phyloP scores from a whole-genome alignment of 2,329 filamentous ascomycete species.

The Aureobasidium subglaciale region DNA sequence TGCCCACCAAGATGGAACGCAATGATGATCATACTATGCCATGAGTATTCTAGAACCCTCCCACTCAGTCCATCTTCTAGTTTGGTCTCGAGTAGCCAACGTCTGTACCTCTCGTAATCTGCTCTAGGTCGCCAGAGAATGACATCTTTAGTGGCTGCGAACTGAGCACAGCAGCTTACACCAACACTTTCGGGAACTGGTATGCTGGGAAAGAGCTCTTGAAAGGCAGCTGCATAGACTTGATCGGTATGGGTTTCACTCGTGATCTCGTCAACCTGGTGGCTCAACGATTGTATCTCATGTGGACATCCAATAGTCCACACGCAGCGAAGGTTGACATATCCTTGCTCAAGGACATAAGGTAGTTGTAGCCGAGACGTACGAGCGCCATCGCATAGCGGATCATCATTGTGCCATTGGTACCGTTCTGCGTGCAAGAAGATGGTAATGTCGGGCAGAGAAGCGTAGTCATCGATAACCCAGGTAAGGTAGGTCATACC shows the following conservation, averaged over 20 bases:
- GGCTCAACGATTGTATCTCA: slow-evolving; percentile 41
- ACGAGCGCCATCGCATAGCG: slow-evolving; percentile 38
- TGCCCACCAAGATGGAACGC: no score
- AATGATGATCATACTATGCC: slow-evolving; percentile 46
- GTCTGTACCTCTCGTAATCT: slow-evolving; percentile 43
- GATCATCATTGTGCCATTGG: slow-evolving; percentile 53
- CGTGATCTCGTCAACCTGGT: slow-evolving; percentile 31
- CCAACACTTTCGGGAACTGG: slow-evolving; percentile 40
- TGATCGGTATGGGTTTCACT: slow-evolving; percentile 40
- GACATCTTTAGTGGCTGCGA: slow-evolving; percentile 44
- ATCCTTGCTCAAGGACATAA: slow-evolving; percentile 44
- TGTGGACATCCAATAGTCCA: slow-evolving; percentile 47
- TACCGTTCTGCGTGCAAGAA: slow-evolving; percentile 56
- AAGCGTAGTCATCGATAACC: slow-evolving; percentile 55
- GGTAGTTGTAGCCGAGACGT: slow-evolving; percentile 42
- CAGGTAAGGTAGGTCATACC: slow-evolving; percentile 48
- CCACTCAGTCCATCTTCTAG: slow-evolving; percentile 45
- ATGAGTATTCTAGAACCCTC: slow-evolving; percentile 52
- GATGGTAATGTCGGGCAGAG: slow-evolving; percentile 50
- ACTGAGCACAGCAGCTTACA: slow-evolving; percentile 50
- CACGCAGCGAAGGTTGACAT: slow-evolving; percentile 48
- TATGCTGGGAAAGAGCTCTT: slow-evolving; percentile 39
- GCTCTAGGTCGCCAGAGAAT: slow-evolving; percentile 38
- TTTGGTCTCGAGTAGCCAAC: slow-evolving; percentile 43
- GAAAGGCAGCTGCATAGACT: slow-evolving; percentile 43